These are phyloP conservation scores for Protomyces gravidus DNA, from an alignment of 1,139 yeast genomes.

Conservation along the genomic window DNA sequence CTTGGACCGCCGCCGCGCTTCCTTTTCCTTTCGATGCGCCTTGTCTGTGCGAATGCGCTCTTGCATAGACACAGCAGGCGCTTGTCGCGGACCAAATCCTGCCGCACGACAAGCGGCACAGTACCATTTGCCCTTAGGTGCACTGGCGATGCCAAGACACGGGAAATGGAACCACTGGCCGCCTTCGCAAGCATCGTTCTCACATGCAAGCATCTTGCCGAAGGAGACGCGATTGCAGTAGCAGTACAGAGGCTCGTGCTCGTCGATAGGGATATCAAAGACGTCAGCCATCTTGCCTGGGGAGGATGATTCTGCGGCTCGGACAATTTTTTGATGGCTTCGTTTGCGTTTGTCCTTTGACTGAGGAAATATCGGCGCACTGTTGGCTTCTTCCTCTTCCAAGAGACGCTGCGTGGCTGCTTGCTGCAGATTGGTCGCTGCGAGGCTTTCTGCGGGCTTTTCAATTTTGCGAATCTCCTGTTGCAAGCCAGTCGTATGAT, in stretches of 20 bases:
- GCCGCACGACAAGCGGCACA: constrained; percentile 40
- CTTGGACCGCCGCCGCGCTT: too few relatives aligned
- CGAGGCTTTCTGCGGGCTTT: not conserved
- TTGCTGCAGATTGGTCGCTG: not conserved
- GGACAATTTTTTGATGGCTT: not conserved
- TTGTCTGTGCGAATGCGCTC: too few relatives aligned
- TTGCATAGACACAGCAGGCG: too few relatives aligned
- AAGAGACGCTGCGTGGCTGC: not conserved
- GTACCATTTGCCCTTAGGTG: constrained; percentile 45
- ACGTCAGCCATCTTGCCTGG: not conserved
- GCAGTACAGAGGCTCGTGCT: constrained; percentile 53
- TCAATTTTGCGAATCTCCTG: constrained; percentile 3
- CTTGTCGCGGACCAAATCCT: not conserved
- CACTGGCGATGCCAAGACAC: constrained; percentile 65
- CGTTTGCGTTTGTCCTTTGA: not conserved
- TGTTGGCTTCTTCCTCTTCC: not conserved
- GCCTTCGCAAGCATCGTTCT: constrained; percentile 64
- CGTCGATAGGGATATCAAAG: constrained; percentile 23
- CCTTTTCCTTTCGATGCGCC: too few relatives aligned
- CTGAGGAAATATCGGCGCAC: not conserved
- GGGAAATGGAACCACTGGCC: constrained; percentile 79
- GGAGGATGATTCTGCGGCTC: not conserved
- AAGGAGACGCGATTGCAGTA: constrained; percentile 79
- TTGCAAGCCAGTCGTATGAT: not conserved
- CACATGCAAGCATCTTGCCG: constrained; percentile 95